Evolutionary conservation across 345 rosid genomes (phyloP), one percentile per base, ranked within the genome.

Genomic region (Gossypium stocksii): DNA sequence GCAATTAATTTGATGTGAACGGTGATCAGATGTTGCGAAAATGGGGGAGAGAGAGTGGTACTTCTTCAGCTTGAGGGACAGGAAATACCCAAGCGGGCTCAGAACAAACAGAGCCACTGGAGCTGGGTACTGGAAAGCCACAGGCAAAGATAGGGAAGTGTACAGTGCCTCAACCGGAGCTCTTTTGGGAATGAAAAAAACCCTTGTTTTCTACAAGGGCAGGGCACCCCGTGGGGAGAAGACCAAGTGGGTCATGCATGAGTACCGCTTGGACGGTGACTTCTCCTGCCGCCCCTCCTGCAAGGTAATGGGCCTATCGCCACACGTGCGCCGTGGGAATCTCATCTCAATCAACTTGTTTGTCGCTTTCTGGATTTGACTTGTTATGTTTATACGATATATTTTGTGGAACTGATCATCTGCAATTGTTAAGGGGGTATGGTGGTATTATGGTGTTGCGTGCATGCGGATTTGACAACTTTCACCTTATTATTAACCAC

Each of bases 161-260:
- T 80, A 78, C 81, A 74, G 87, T 68, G 79, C 79, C 17, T 63
- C 83, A 8, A 79, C 27, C 16, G 79, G 78, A 25, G 75, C 57
- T 2, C 71, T 85, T 41, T 62, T 85, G 6, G 87, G 87, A 41
- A 76, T 85, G 85, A 85, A 85, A 52, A 85, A 85, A 66, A 82
- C 85, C 8, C 82, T 85, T 2, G 87, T 85, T 45, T 85, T 85
- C 74, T 85, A 82, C 82, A 80, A 53, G 17, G 87, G 87, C 43
- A 78, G 85, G 65, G 87, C 87, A n/a, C 85, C 82, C 0, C 79
- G 85, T 58, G 87, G 87, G 0, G 83, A 80, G 67, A 84, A 84
- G 78, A 84, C 87, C 66, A 84, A 78, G 75, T 85, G 87, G 87
- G 84, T 85, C 60, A 80, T 85, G 87, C 87, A 85, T 41, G 87